A percentile compares a stretch with the other conserved stretches of the same genome.
These are phyloP conservation scores for Eimeria falciformis DNA, from an alignment of 169 alveolate genomes.

Conservation along the genomic window DNA sequence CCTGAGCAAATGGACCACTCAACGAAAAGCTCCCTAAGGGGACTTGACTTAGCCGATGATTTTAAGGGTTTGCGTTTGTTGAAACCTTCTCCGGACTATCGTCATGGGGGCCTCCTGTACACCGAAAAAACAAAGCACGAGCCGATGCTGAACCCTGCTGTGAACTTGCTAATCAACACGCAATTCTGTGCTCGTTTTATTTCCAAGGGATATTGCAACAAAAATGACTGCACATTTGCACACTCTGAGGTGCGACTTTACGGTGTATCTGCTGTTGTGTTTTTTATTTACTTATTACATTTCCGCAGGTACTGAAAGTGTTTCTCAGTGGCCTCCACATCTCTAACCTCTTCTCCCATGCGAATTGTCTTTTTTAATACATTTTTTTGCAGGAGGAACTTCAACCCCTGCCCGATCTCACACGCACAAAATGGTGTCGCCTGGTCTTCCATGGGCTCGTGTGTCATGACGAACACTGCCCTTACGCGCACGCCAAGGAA, in stretches of 20 bases:
- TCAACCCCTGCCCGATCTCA: not conserved
- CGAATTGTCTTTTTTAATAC: too few species aligned
- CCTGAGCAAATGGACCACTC: too few species aligned
- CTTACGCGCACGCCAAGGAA: constrained; percentile 25
- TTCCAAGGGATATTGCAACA: constrained; percentile 46
- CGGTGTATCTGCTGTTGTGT: not conserved
- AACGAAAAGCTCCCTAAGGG: too few species aligned
- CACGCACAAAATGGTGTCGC: constrained; percentile 49
- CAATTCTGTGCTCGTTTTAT: constrained; percentile 5
- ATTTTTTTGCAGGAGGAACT: constrained; percentile 17
- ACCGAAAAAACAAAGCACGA: too few species aligned
- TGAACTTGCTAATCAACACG: constrained; percentile 18
- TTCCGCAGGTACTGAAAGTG: not conserved
- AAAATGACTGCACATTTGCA: constrained; percentile 48
- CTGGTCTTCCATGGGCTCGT: constrained; percentile 30
- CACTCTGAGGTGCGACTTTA: constrained; percentile 5
- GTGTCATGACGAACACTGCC: constrained; percentile 31
- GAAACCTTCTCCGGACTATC: too few species aligned
- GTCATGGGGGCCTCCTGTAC: too few species aligned
- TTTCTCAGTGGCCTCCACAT: not conserved
- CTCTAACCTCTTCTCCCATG: not conserved
- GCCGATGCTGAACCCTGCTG: not conserved
- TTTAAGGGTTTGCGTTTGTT: too few species aligned
- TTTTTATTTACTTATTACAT: not conserved
- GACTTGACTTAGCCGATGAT: too few species aligned